These are phyloP conservation scores for Teratosphaeria gauchensis DNA, from an alignment of 2,329 filamentous ascomycete genomes.

Conservation along the genomic window DNA sequence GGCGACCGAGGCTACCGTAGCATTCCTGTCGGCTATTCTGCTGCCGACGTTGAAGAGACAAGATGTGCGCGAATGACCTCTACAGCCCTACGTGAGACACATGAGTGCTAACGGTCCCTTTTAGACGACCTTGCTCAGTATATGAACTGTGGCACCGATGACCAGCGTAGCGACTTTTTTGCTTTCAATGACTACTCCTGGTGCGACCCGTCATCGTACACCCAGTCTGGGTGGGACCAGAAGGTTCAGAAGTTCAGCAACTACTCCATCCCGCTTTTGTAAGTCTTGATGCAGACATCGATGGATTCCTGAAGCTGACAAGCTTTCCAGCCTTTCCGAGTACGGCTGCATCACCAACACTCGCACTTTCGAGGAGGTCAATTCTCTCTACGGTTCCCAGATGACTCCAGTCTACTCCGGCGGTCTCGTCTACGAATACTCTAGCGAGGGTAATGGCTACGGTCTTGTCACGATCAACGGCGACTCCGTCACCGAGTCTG, in stretches of 20 bases:
- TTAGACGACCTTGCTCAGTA: constrained; percentile 64
- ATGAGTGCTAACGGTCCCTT: not conserved
- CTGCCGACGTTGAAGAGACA: constrained; percentile 77
- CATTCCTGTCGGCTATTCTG: constrained; percentile 72
- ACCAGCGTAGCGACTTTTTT: constrained; percentile 79
- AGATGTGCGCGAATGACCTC: constrained; percentile 41
- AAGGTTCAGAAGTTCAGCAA: constrained; percentile 82
- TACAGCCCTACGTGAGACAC: too few species aligned
- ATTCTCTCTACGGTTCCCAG: constrained; percentile 65
- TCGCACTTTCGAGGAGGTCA: constrained; percentile 72
- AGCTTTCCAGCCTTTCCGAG: constrained; percentile 59
- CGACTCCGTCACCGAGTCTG: constrained; percentile 40
- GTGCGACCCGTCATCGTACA: constrained; percentile 64
- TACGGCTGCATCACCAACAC: constrained; percentile 80
- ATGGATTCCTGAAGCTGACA: constrained; percentile 6
- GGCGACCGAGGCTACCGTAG: constrained; percentile 56
- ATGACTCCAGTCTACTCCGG: constrained; percentile 92
- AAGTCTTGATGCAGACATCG: constrained; percentile 14
- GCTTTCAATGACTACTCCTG: constrained; percentile 86
- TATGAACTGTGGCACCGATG: constrained; percentile 85
- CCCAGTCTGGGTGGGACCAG: constrained; percentile 66
- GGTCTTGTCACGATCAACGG: constrained; percentile 64
- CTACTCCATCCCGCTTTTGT: constrained; percentile 80
- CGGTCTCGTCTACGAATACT: constrained; percentile 93
- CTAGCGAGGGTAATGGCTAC: constrained; percentile 66